Conservation (phyloP, 2,329 filamentous ascomycete species). For the Aureobasidium mangrovei region DNA sequence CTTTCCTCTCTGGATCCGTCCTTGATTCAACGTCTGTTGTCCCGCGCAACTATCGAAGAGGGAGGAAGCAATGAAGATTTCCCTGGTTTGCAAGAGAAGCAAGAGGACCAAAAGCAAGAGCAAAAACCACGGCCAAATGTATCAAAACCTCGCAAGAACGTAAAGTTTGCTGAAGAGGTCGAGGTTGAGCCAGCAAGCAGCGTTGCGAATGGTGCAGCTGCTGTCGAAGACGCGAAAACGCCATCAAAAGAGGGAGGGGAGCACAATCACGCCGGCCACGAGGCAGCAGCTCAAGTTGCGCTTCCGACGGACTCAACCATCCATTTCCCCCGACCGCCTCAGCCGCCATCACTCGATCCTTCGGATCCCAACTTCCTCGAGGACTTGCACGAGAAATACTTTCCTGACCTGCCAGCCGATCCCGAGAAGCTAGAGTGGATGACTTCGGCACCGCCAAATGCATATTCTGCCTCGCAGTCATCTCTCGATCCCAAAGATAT, state of each 20-base stretch:
- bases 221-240: not conserved
- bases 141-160: constrained; percentile 6
- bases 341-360: constrained; percentile 69
- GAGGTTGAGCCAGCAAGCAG: constrained; percentile 19
- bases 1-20: constrained; percentile 65
- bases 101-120: constrained; percentile 1
- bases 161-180: constrained; percentile 9
- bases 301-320: constrained; percentile 24
- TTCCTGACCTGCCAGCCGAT: constrained; percentile 76
- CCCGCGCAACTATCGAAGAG: constrained; percentile 67
- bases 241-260: not conserved
- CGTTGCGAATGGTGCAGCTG: not conserved
- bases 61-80: constrained; percentile 37
- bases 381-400: constrained; percentile 86
- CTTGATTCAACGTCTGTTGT: constrained; percentile 67
- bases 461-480: constrained; percentile 71
- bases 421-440: constrained; percentile 87
- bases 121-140: not conserved
- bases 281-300: constrained; percentile 5
- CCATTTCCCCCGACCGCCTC: constrained; percentile 53
- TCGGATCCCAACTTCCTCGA: constrained; percentile 72
- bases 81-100: constrained; percentile 14
- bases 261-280: not conserved
- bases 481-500: constrained; percentile 67
- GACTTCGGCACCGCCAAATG: constrained; percentile 56